Evolutionary conservation across 106 monocot species (phyloP), one percentile per base, ranked within the genome.

Genomic region (Chionographis japonica): DNA sequence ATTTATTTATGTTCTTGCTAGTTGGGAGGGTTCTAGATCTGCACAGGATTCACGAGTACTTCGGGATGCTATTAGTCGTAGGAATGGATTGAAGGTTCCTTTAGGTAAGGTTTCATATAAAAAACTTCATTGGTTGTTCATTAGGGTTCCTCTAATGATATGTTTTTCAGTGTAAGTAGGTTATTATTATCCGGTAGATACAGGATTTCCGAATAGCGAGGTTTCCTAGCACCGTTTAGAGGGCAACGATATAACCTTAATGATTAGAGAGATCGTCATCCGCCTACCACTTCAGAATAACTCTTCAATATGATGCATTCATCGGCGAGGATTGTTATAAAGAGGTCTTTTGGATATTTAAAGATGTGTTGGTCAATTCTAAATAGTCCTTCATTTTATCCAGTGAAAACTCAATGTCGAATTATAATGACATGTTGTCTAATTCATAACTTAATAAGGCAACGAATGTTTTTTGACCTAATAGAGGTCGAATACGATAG

Each of bases 331-430:
- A 69, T 42, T 69, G 41, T 58, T 11, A 69, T 69, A 10, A 57
- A 69, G 41, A 69, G 56, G 16, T 42, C 5, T 11, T 69, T 42
- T 58, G 43, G 70, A 46, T 1, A 36, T 19, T 43, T 70, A 16
- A 70, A 70, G 20, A 20, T 17, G 4, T 50, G 70, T 35, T 70
- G 49, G 58, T 20, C 18, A 15, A 58, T 70, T 37, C 3, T 70
- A 12, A 70, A 43, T 7, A 27, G 27, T 27, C 27, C n/a, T n/a
- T 41, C 46, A 35, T 70, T 46, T 49, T 59, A 70, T 59, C 58
- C 27, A n/a, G 59, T 70, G 11, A 70, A 70, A 18, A 70, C 43
- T 19, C 70, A 70, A 70, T 70, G 70, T 46, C 40, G 58, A 4
- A 60, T 70, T 10, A 70, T 70, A 2, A 11, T 46, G 8, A 46